Base-by-base conservation (phyloP, 2,329 filamentous ascomycete genomes). In the Mollisiaceae sp. region DNA sequence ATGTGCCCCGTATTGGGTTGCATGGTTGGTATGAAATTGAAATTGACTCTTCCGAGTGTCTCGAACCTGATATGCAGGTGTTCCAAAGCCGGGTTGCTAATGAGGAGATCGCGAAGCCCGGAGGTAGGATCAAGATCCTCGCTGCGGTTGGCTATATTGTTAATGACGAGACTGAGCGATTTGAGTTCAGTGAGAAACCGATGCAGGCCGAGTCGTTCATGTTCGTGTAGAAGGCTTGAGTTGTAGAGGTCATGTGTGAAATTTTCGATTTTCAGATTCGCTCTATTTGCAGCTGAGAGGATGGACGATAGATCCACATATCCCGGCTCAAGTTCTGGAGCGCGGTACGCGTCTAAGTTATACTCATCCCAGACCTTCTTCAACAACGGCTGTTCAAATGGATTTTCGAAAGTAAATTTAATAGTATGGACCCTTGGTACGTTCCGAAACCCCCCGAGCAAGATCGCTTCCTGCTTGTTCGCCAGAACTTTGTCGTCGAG, bases 301-400 rank as follows among this genome's bases (percentile, higher is more conserved):
- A 68, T 56, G 5, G 58, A 55, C 15, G 39, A 32, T 24, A 62
- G 38, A 20, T 56, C 20, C n/a, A 24, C 15, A n/a, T 38, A 50
- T n/a, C 59, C 43, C 52, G 47, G 24, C 38, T 18, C 12, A 24
- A 38, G 20, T n/a, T 18, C 22, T 45, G 20, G 8, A 5, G 32
- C 24, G 4, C 50, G 58, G 35, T 66, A 65, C 0, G 63, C 60
- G n/a, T 66, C 62, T n/a, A 70, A 22, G 12, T 61, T 63, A 38
- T 66, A 68, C 36, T 70, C 67, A 8, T 67, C 67, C 63, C 65
- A 70, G 15, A 69, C 65, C 52, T 70, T 70, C 9, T 57, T 56
- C 20, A 70, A 27, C 4, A 70, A 36, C 9, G 20, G 59, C 27
- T 66, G 52, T 20, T 63, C 55, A 59, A 70, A 70, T 8, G 43